Evolutionary conservation across 23 red algal species (phyloP).

Genomic region (Rhodosorus marinus): DNA sequence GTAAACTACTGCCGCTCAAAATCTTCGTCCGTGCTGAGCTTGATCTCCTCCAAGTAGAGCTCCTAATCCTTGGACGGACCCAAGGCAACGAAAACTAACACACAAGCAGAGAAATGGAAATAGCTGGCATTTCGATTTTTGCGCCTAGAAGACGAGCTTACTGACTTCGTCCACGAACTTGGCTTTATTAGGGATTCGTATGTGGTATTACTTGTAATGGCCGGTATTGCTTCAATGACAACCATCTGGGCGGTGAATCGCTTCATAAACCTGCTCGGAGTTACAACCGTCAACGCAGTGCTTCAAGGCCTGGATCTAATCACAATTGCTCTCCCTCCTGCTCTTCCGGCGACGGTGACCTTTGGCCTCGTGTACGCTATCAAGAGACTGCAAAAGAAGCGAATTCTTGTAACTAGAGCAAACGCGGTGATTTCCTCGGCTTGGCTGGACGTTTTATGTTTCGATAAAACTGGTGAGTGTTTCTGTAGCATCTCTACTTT

Average conservation of each 20-base stretch:
- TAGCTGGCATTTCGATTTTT: too few species aligned
- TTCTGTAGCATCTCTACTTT: too few species aligned
- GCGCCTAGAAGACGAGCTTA: not conserved
- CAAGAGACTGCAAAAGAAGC: not conserved
- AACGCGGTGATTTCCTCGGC: constrained; percentile 1
- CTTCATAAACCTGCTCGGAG: not conserved
- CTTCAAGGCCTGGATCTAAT: constrained; percentile 8
- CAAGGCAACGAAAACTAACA: too few species aligned
- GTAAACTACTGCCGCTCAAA: too few species aligned
- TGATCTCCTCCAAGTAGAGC: too few species aligned
- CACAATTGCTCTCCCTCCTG: constrained; percentile 19
- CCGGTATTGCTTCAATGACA: not conserved
- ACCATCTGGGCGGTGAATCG: not conserved
- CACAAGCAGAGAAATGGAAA: too few species aligned
- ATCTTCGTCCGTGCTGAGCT: too few species aligned
- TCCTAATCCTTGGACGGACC: too few species aligned
- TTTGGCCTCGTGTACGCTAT: constrained; percentile 22
- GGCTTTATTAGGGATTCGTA: not conserved
- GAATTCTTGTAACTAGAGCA: constrained; percentile 5
- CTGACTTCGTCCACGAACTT: too few species aligned
- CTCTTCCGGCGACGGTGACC: constrained; percentile 11
- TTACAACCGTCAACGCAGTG: not conserved
- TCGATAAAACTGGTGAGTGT: constrained; percentile 30
- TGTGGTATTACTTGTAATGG: not conserved
- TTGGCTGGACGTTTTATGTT: constrained; percentile 4